Conservation (phyloP, 2,329 filamentous ascomycete species). For the Penicillium sp. region DNA sequence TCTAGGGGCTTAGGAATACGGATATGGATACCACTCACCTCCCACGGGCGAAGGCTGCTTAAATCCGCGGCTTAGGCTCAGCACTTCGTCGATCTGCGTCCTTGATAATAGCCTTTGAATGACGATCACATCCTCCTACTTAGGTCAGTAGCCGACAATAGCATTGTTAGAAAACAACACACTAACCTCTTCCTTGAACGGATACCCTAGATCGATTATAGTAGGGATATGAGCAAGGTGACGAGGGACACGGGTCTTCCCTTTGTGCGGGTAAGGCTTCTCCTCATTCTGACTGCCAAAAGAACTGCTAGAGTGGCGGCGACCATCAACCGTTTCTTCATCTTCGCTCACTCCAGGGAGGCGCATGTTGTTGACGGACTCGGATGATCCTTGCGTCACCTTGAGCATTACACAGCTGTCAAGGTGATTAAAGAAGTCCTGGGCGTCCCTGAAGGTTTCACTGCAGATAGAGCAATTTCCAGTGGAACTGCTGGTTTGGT, state of each 20-base stretch:
- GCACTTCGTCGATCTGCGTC: slow-evolving; percentile 88
- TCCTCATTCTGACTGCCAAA: slow-evolving; percentile 35
- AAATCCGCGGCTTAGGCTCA: slow-evolving; percentile 72
- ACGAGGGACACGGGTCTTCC: slow-evolving; percentile 84
- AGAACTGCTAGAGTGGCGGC: slow-evolving; percentile 37
- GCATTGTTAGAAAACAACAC: neutral
- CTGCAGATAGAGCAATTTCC: neutral
- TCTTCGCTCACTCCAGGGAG: neutral
- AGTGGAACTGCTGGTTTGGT: neutral
- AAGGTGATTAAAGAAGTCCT: neutral
- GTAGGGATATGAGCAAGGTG: slow-evolving; percentile 77
- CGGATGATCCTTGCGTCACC: neutral
- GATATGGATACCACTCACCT: slow-evolving; percentile 27
- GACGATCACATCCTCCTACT: slow-evolving; percentile 73
- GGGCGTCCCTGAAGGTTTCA: neutral
- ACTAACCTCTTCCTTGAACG: slow-evolving; percentile 79
- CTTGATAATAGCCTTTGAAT: slow-evolving; percentile 82
- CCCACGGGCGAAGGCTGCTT: slow-evolving; percentile 30
- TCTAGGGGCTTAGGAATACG: slow-evolving; percentile 10
- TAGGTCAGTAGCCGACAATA: slow-evolving; percentile 35
- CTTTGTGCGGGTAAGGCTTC: slow-evolving; percentile 70
- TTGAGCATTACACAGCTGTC: neutral
- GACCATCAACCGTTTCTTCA: too few relatives aligned
- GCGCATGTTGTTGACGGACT: neutral
- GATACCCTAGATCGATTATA: slow-evolving; percentile 80